A percentile compares a stretch with the other conserved stretches of the same genome.
These are phyloP conservation scores for Bonia amplexicaulis DNA, from an alignment of 176 grass and related monocot species.

Conservation along the genomic window DNA sequence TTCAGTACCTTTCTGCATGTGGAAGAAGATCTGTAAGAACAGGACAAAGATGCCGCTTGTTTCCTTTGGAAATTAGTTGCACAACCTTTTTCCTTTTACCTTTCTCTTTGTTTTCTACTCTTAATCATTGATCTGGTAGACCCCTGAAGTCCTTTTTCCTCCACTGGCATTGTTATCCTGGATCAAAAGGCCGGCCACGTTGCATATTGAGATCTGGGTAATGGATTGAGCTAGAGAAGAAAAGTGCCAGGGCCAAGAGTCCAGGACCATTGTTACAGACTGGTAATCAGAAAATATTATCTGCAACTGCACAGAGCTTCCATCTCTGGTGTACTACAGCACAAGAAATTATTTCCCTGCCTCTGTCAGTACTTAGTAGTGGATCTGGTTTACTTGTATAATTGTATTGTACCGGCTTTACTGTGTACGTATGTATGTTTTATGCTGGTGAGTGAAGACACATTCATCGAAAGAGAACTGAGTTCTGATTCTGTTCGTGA, in stretches of 20 bases:
- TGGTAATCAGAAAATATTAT: slow-evolving; percentile 8
- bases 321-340: not conserved
- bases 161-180: not conserved
- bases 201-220: slow-evolving; percentile 25
- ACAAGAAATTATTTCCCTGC: not conserved
- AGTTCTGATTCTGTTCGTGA: too few relatives aligned
- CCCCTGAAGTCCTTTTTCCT: not conserved
- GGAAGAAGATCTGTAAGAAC: not conserved
- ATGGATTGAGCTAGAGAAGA: not conserved
- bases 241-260: not conserved
- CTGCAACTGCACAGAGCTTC: not conserved
- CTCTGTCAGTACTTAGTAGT: not conserved
- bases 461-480: too few relatives aligned
- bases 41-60: slow-evolving; percentile 23
- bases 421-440: not conserved
- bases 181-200: slow-evolving; percentile 19
- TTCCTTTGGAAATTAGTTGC: slow-evolving; percentile 23
- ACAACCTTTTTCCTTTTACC: not conserved
- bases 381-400: slow-evolving; percentile 10
- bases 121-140: slow-evolving; percentile 34
- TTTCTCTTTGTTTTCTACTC: not conserved
- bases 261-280: not conserved
- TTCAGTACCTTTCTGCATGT: slow-evolving; percentile 29
- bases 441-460: not conserved
- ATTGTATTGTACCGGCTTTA: not conserved